A percentile compares a stretch with the other conserved stretches of the same genome.
phyloP scores from a whole-genome alignment of 1,284 basidiomycete genomes.

The Inonotus hispidus region DNA sequence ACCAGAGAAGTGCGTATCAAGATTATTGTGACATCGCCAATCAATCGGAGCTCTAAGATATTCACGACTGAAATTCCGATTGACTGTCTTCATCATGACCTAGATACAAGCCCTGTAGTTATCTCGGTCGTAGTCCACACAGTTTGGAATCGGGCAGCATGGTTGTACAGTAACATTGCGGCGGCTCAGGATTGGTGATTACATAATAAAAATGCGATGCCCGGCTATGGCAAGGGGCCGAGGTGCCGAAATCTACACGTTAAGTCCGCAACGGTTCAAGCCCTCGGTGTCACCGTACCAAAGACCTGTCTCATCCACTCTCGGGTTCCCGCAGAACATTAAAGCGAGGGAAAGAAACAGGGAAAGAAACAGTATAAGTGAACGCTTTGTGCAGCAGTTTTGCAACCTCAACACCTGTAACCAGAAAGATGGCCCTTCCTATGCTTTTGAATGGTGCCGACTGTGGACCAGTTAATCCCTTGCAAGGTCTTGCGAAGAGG shows the following conservation, averaged over 20 bases:
- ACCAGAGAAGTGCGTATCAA: too few species aligned
- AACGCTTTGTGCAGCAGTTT: background rate
- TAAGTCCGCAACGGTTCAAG: background rate
- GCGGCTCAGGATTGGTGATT: background rate
- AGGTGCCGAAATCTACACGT: background rate
- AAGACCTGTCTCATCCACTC: background rate
- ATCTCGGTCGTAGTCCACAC: too few species aligned
- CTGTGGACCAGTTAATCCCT: constrained; percentile 76
- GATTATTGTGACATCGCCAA: too few species aligned
- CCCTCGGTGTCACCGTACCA: background rate
- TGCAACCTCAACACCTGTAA: background rate
- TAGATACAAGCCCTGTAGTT: too few species aligned
- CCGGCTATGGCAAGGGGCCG: background rate
- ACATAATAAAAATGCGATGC: background rate
- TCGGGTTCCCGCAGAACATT: background rate
- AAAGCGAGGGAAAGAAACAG: background rate
- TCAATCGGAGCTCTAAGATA: too few species aligned
- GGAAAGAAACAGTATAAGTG: background rate
- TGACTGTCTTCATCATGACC: too few species aligned
- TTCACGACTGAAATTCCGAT: too few species aligned
- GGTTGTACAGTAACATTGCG: too few species aligned
- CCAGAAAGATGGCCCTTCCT: constrained; percentile 60
- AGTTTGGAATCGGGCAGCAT: too few species aligned
- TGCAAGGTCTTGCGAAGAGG: constrained; percentile 72
- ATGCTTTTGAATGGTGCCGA: constrained; percentile 69